Evolutionary conservation across 1,284 basidiomycete genomes (phyloP).

Genomic region (Papiliotrema terrestris): DNA sequence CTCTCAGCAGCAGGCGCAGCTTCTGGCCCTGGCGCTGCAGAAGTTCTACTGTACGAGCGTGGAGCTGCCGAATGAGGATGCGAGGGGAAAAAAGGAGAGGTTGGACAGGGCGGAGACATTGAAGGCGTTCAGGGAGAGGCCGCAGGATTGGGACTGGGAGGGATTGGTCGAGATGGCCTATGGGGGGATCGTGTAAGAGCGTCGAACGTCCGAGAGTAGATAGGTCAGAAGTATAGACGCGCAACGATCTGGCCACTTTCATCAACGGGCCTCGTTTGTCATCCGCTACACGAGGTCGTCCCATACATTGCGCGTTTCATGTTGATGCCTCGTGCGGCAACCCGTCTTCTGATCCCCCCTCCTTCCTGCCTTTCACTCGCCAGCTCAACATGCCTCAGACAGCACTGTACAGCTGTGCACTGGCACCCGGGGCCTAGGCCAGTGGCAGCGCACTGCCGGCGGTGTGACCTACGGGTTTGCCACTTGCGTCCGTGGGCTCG

Average conservation of each 20-base stretch:
- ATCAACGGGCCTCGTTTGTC: too few relatives aligned
- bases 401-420: too few relatives aligned
- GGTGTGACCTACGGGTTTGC: too few relatives aligned
- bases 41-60: slow-evolving; percentile 62
- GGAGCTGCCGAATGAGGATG: slow-evolving; percentile 21
- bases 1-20: slow-evolving; percentile 72
- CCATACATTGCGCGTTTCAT: not conserved
- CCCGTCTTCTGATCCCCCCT: too few relatives aligned
- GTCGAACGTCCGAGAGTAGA: not conserved
- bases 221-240: not conserved
- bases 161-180: slow-evolving; percentile 44
- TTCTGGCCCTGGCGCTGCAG: slow-evolving; percentile 72
- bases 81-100: slow-evolving; percentile 30
- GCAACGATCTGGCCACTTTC: not conserved
- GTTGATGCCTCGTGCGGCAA: too few relatives aligned
- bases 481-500: too few relatives aligned
- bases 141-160: slow-evolving; percentile 48
- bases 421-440: too few relatives aligned
- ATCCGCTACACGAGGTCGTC: too few relatives aligned
- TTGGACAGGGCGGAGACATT: slow-evolving; percentile 33
- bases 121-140: slow-evolving; percentile 41
- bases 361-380: too few relatives aligned
- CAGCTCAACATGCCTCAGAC: too few relatives aligned
- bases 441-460: too few relatives aligned
- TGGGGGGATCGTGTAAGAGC: slow-evolving; percentile 29